Percentiles rank a stretch among this genome's conserved stretches.
phyloP scores from a whole-genome alignment of 2,329 filamentous ascomycete genomes.

The Calonectria pseudoreteaudii region DNA sequence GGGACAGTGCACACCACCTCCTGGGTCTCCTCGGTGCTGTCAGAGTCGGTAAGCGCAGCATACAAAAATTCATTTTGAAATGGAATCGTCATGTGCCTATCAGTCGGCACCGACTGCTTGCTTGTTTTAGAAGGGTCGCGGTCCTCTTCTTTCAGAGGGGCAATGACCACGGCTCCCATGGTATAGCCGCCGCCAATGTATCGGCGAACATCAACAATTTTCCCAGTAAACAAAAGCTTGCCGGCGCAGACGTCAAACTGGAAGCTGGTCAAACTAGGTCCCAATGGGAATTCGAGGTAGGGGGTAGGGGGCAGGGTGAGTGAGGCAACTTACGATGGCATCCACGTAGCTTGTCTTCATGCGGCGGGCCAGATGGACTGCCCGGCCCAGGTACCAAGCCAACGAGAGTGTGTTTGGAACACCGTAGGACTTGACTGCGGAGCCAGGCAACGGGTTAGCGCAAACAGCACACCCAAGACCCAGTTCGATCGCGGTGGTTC shows the following conservation, averaged over 20 bases:
- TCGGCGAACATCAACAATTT: conserved; percentile 54
- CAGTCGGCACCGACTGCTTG: conserved; percentile 26
- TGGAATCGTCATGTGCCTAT: conserved; percentile 52
- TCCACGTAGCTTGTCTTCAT: conserved; percentile 40
- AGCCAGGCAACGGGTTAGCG: conserved; percentile 48
- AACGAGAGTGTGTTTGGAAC: conserved; percentile 60
- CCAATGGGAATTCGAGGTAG: fast-evolving
- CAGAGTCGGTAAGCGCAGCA: conserved; percentile 48
- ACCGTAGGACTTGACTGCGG: conserved; percentile 47
- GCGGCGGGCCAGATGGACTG: conserved; percentile 44
- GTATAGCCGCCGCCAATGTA: conserved; percentile 55
- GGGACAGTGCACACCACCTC: conserved; percentile 51
- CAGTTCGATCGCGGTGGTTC: conserved; percentile 52
- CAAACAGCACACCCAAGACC: conserved; percentile 53
- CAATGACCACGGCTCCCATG: conserved; percentile 52
- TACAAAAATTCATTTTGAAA: conserved; percentile 58
- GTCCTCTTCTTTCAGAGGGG: conserved; percentile 47
- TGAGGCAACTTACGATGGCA: conserved; percentile 38
- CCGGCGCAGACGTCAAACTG: conserved; percentile 48
- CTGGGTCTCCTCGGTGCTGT: conserved; percentile 44
- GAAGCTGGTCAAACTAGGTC: neutral
- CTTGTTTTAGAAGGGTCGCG: conserved; percentile 34
- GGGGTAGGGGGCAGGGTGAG: too few relatives aligned
- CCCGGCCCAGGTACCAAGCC: conserved; percentile 68
- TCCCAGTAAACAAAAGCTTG: conserved; percentile 52